Conservation (phyloP, 2,329 filamentous ascomycete genomes). For the Diaporthe caulivora region DNA sequence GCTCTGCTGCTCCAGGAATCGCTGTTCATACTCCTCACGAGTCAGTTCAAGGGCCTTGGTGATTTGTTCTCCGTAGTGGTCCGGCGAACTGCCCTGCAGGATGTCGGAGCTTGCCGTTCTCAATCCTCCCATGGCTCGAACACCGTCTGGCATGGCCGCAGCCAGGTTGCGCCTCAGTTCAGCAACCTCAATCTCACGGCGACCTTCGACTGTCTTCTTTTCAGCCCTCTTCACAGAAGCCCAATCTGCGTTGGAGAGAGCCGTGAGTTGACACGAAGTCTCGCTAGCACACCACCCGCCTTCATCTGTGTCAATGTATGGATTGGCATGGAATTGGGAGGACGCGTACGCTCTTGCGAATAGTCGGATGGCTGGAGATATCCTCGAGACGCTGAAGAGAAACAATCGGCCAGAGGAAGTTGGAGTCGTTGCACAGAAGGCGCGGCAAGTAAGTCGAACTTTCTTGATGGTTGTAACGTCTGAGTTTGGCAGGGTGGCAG, state of each 20-base stretch:
- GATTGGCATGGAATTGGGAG: background rate
- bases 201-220: no score
- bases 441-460: background rate
- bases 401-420: background rate
- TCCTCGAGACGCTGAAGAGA: background rate
- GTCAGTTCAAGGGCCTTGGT: background rate
- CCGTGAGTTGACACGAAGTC: background rate
- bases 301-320: background rate
- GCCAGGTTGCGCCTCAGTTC: no score
- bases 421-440: background rate
- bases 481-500: background rate
- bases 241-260: background rate
- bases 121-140: background rate
- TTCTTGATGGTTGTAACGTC: background rate
- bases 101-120: no score
- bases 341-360: background rate
- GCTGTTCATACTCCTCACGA: background rate
- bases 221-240: no score
- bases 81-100: background rate
- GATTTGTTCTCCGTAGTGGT: background rate
- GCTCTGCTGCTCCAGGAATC: background rate
- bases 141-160: background rate
- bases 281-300: accelerated
- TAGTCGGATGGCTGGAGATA: background rate
- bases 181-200: no score